Base-by-base conservation (phyloP, 2,329 filamentous ascomycete genomes). In the Cladosporium colombiae region DNA sequence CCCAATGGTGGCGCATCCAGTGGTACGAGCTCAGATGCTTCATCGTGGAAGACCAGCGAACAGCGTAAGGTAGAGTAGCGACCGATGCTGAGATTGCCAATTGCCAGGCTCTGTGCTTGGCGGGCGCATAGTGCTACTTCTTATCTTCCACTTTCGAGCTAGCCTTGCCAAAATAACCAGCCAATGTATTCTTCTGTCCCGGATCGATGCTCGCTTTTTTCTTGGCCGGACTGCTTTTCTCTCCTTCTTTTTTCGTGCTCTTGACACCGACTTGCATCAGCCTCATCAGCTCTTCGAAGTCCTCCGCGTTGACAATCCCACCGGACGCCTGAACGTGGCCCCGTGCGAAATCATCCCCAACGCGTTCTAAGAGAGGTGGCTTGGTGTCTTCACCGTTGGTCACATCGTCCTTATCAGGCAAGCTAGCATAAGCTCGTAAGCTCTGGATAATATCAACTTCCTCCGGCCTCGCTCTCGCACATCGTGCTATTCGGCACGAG, bases 241-340 rank as follows among this genome's bases (percentile, higher is more conserved):
- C 65, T 29, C 75, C 73, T 64, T 75, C 70, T 68, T 79, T 75
- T 71, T 77, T 77, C 58, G 77, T 77, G 14, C 76, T 71, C 72
- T 85, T 88, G 74, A 86, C 84, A 0, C 86, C 86, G 49, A 89
- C 77, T 61, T 84, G 82, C 77, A 90, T 80, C 16, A 87, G 72
- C 5, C 76, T 76, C 80, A 88, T 85, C 16, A 91, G 75, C 72
- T 90, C 88, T 67, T 90, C 87, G 74, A 90, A 91, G 66, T 88
- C 86, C 1, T 80, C 82, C 13, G 77, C 81, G 0, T 81, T 81
- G 0, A 91, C 85, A 55, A 89, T 87, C 0, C 88, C 89, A 1
- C 88, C 88, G 57, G 85, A 88, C 0, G 88, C 88, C 71, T 89
- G 87, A 67, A 87, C 89, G 68, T 91, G 88, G 0, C 89, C 88